Evolutionary conservation across 1,139 yeast genomes (phyloP), one percentile per base, ranked within the genome.

Genomic region (Taphrina populina): DNA sequence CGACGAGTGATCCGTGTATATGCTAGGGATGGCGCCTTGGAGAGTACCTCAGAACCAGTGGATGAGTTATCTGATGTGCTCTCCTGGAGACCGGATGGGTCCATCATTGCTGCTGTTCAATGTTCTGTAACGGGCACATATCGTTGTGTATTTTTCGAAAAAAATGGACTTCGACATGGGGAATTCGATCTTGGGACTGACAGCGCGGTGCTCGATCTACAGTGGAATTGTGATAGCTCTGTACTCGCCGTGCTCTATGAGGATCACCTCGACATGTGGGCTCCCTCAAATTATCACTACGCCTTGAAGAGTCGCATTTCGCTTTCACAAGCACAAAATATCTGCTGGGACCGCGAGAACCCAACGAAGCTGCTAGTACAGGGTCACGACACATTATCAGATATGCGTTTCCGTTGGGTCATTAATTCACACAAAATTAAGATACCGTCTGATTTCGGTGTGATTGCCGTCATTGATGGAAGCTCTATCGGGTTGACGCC

Each of bases 261-360:
- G 1, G 77, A 83, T 62, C 72, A 79, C 32, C 76, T 92, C 17
- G 95, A 86, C 67, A 71, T 94, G 33, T 94, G 97, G 97, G 83
- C 95, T 0, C 76, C 86, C 1, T 90, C 87, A 66, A 94, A 94
- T 68, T 94, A 90, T 69, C 95, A 90, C 67, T 94, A 98, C 97
- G 88, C 85, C 67, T 75, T 90, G 63, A 92, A 94, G 67, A 95
- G 85, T 69, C 95, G 84, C 66, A 71, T 90, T 3, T 64, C 69
- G 34, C 63, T 69, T 1, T 43, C 58, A 0, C 64, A 67, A 1
- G 62, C 62, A 23, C 70, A 70, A 39, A 61, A 67, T 21, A 74
- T 85, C 20, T 61, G 78, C 66, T 92, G 95, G 82, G 97, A 92
- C 65, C 92, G 95, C 0, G 97, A 90, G 66, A 85, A 86, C 66